Evolutionary conservation across 331 rosid species (phyloP).

Genomic region (Malus hybrid): DNA sequence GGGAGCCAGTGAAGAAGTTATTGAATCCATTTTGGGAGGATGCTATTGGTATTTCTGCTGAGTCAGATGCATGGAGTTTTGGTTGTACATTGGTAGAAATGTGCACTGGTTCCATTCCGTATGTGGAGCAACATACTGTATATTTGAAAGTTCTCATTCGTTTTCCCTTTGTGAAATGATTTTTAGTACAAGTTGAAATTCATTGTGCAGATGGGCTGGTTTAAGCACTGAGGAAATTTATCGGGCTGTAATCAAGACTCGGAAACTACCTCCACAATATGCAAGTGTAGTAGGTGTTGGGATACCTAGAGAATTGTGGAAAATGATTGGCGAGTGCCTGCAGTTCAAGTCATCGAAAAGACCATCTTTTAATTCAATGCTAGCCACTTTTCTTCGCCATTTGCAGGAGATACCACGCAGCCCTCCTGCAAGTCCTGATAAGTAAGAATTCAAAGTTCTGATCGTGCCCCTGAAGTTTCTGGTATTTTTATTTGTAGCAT

Average conservation of each 20-base stretch:
- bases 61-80: slow-evolving; percentile 99
- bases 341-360: slow-evolving; percentile 85
- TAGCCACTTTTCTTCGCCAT: slow-evolving; percentile 85
- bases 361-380: slow-evolving; percentile 82
- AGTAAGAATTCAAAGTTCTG: slow-evolving; percentile 44
- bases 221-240: slow-evolving; percentile 85
- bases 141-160: slow-evolving; percentile 23
- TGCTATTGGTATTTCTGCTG: slow-evolving; percentile 84
- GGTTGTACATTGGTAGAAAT: slow-evolving; percentile 99
- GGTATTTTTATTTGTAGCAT: neutral
- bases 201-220: slow-evolving; percentile 86
- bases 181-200: slow-evolving; percentile 16
- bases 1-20: slow-evolving; percentile 94
- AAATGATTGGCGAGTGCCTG: slow-evolving; percentile 96
- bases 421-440: slow-evolving; percentile 92
- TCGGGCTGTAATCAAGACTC: slow-evolving; percentile 73
- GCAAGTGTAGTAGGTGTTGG: slow-evolving; percentile 97
- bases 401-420: slow-evolving; percentile 93
- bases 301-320: slow-evolving; percentile 93
- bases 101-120: slow-evolving; percentile 99
- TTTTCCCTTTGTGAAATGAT: slow-evolving; percentile 13
- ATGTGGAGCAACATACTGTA: slow-evolving; percentile 45
- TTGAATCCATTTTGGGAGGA: slow-evolving; percentile 93
- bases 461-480: slow-evolving; percentile 8
- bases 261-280: slow-evolving; percentile 85